These are phyloP conservation scores for Backusella westeae DNA, from an alignment of 192 early-diverging fungal genomes.

Conservation along the genomic window DNA sequence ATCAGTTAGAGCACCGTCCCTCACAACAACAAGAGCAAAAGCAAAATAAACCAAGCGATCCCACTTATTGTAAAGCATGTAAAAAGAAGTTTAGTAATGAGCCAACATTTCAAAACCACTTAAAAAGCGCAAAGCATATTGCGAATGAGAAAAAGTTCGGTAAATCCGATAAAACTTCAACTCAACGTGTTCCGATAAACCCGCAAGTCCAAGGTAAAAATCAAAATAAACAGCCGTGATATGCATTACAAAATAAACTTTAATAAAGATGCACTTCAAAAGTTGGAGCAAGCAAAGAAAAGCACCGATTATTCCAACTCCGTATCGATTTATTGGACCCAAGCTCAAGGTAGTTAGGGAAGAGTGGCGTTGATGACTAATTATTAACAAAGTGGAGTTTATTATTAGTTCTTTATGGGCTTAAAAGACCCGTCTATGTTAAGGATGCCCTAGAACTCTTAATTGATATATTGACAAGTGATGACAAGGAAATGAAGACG, in stretches of 20 bases:
- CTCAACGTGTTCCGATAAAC: not conserved
- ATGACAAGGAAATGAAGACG: not conserved
- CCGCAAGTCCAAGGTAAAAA: constrained; percentile 14
- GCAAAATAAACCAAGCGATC: not conserved
- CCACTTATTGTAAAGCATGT: constrained; percentile 44
- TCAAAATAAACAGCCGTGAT: not conserved
- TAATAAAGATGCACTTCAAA: constrained; percentile 5
- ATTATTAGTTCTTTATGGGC: constrained; percentile 35
- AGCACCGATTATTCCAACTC: not conserved
- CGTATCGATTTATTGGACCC: not conserved
- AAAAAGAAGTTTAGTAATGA: constrained; percentile 51
- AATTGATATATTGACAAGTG: constrained; percentile 17
- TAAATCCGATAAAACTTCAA: not conserved
- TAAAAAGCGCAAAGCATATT: constrained; percentile 52
- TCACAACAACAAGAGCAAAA: constrained; percentile 5
- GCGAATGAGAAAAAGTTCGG: constrained; percentile 37
- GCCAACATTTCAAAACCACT: constrained; percentile 44
- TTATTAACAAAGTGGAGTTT: not conserved
- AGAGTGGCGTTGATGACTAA: not conserved
- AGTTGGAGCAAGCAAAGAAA: constrained; percentile 8
- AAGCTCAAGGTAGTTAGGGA: not conserved
- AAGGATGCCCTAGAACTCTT: constrained; percentile 33
- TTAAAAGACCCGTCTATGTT: constrained; percentile 29
- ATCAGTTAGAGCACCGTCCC: not conserved
- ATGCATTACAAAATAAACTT: not conserved